Conservation (phyloP, 768 basidiomycete species). For the Lentinula detonsa region DNA sequence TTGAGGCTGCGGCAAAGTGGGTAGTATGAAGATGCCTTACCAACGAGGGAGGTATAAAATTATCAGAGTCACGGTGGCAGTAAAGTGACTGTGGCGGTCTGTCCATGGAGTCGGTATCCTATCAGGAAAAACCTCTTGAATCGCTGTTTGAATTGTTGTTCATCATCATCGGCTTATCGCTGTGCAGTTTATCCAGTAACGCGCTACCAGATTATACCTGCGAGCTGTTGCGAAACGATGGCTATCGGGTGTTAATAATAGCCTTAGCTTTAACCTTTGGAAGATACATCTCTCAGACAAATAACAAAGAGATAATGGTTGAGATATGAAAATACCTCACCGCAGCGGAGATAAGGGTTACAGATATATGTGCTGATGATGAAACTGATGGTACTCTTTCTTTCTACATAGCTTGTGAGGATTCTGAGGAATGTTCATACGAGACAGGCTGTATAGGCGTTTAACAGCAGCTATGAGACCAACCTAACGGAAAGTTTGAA, state of each 20-base stretch:
- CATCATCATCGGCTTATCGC: not conserved
- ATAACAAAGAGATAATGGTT: not conserved
- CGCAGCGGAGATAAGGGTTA: not conserved
- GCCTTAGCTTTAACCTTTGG: not conserved
- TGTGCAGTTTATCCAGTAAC: no score
- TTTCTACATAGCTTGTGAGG: no score
- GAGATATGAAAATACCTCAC: not conserved
- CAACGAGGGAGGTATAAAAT: not conserved
- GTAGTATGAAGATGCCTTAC: not conserved
- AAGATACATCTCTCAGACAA: not conserved
- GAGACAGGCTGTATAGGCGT: not conserved
- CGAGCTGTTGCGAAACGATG: not conserved
- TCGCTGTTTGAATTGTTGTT: no score
- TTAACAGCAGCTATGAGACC: not conserved
- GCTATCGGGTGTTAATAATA: not conserved
- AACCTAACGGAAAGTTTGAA: not conserved
- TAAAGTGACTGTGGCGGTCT: not conserved
- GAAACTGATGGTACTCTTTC: not conserved
- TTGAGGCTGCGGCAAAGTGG: not conserved
- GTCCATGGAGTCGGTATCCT: not conserved
- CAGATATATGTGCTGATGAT: not conserved
- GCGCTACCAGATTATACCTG: not conserved
- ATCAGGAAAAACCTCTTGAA: not conserved
- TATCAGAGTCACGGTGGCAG: not conserved
- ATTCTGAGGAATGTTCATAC: not conserved